Evolutionary conservation across 495 filamentous ascomycete species (phyloP), one percentile per base, ranked within the genome.

Genomic region (Cercophora newfieldiana): DNA sequence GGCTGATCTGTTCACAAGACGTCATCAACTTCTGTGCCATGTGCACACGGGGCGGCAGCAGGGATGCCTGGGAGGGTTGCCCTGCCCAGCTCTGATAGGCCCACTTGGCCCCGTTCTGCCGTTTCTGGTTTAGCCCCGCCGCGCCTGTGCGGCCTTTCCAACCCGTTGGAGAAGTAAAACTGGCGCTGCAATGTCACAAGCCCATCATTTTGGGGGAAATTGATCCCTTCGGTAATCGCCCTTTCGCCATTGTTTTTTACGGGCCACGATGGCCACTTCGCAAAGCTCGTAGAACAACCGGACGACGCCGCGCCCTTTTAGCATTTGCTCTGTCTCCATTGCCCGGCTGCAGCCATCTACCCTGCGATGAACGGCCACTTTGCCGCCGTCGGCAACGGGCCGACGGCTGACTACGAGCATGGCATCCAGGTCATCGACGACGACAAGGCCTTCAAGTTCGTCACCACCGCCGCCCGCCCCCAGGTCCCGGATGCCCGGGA

Each of bases 371-470:
- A 97, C 79, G 91, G 91, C 69, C 93, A 97, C 76, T 94, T 97
- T 79, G 91, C 92, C 68, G 80, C 86, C 50, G 86, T 93, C 76
- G 91, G 90, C 77, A 84, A 87, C 62, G 83, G 84, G 77, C 82
- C 86, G 65, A 82, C 82, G 51, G 79, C 83, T 69, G 86, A 90
- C 48, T 97, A 93, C 76, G 90, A 91, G 74, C 92, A 95, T 86
- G 95, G 95, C 58, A 91, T 97, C 71, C 95, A 99, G 80, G 93
- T 98, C 70, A 91, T 99, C 69, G 91, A 97, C 76, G 94, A 91
- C 80, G 87, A 97, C 67, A 97, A 99, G 78, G 84, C 91, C 70
- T 98, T 97, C 87, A 97, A 96, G 93, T 97, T 86, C 66, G 86
- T 80, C 48, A 66, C 62, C 57, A 24, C 25, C 37, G n/a, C 37